These are phyloP conservation scores for Piloderma croceum DNA, from an alignment of 768 basidiomycete genomes.

Conservation along the genomic window DNA sequence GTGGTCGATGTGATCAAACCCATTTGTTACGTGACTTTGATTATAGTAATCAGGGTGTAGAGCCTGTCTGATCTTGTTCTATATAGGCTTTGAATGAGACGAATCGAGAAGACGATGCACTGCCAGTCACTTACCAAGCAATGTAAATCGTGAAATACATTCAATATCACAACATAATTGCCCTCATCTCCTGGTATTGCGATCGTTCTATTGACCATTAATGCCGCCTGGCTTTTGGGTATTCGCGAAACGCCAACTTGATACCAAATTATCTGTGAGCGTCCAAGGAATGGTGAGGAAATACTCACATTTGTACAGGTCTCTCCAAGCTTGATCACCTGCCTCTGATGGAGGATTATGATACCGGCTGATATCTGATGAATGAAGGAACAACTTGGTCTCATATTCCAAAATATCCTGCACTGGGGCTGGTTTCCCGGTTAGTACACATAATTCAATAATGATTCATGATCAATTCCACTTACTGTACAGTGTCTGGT, in stretches of 20 bases:
- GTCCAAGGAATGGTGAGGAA: neutral
- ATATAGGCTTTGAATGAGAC: neutral
- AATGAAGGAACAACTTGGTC: constrained; percentile 11
- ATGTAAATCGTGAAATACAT: constrained; percentile 25
- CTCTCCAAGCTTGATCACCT: constrained; percentile 17
- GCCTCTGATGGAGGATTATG: constrained; percentile 15
- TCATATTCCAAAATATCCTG: constrained; percentile 13
- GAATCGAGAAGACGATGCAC: neutral
- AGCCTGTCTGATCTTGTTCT: constrained; percentile 17
- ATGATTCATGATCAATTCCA: neutral
- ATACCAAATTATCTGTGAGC: neutral
- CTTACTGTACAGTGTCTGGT: neutral
- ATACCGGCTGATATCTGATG: constrained; percentile 13
- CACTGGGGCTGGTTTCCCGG: constrained; percentile 12
- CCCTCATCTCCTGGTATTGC: constrained; percentile 18
- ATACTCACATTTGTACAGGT: constrained; percentile 14
- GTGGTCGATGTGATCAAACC: constrained; percentile 15
- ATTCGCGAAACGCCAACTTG: constrained; percentile 19
- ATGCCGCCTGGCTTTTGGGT: constrained; percentile 13
- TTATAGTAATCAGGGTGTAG: constrained; percentile 15
- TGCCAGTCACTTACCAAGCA: constrained; percentile 15
- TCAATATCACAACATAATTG: constrained; percentile 16
- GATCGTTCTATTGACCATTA: constrained; percentile 16
- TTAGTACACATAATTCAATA: neutral
- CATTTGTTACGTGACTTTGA: neutral